Evolutionary conservation across 805 yeast genomes (phyloP), one percentile per base, ranked within the genome.

Genomic region (Kazachstania africana): DNA sequence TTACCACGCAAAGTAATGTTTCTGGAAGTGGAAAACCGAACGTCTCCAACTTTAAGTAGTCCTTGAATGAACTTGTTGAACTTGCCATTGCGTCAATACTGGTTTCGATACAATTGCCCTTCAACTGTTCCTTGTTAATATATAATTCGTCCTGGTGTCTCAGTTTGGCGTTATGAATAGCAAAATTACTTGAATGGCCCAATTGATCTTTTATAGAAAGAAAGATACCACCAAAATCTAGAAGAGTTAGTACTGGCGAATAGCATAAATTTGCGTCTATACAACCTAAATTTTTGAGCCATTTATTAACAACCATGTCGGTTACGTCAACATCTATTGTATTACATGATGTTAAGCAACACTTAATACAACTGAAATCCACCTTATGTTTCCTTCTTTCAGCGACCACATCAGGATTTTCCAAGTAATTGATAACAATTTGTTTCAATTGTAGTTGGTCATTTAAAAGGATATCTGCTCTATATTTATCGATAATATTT

Each of bases 181-280:
- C 57, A 21, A 49, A 54, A 24, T 54, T 54, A 5, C 49, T 53
- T 20, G 52, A 15, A 14, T 43, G 40, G 5, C 58, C 58, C 12
- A 87, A 60, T 84, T 95, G 88, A 53, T 91, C 99, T 42, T 94
- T 67, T 68, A 85, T 71, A 1, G 96, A 75, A 5, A 91, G 74
- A 9, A 87, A 85, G 72, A 88, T 82, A 2, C 99, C 99, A 21
- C 98, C 98, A 47, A 85, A 93, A 50, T 91, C 98, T 40, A 81
- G 73, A 30, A 91, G 60, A 0, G 95, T 80, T 27, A 91, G 62
- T 63, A 91, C 70, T 0, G 99, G 99, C 0, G 94, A 77, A 18
- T 85, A 78, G 4, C 84, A 81, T 32, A 73, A 71, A 23, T 78
- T 68, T 0, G 94, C 78, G 32, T 70, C 71, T 33, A 63, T 68